Evolutionary conservation across 805 yeast species (phyloP), one percentile per base, ranked within the genome.

Genomic region (Lipomyces spencermartinsiae): DNA sequence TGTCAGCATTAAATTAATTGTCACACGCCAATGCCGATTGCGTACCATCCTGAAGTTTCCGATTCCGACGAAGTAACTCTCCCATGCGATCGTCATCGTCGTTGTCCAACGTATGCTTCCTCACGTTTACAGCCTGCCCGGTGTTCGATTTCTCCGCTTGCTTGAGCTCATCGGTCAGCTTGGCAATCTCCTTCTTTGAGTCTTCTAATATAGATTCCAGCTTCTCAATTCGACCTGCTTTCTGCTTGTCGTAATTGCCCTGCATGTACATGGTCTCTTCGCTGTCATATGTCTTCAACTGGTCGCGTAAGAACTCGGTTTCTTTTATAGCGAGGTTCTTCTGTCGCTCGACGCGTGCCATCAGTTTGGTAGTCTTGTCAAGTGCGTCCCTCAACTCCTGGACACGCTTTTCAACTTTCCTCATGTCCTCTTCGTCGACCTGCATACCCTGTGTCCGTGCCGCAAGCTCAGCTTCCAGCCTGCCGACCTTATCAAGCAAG

Each of bases 281-380:
- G 25, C 76, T 75, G 67, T 85, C 88, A 58, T 85, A 75, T 37
- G 82, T 83, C 63, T 86, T 83, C 61, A 89, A 75, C 76, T 87
- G 89, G 54, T 81, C 81, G 67, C 90, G 80, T 63, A 90, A 78
- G 66, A 87, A 82, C 63, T 82, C 85, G 35, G 87, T 83, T 74
- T 90, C 93, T 69, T 85, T 86, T 31, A 79, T 73, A n/a, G 88
- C 84, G 56, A 89, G 78, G 2, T 79, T 74, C 62, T 82, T 82
- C 66, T 87, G 88, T 63, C 84, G 83, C 60, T 86, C 85, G 5
- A 85, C 75, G 64, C 87, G 46, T 8, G 60, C 61, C 56, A 61
- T 29, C 55, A 22, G 71, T 59, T 72, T 80, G 76, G 73, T 83
- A 73, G 79, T 86, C 64, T 73, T 84, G 74, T 76, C 79, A 29